Percentiles rank a stretch among this genome's conserved stretches.
phyloP scores from a whole-genome alignment of 495 filamentous ascomycete genomes.

The Penicillium robsamsonii region DNA sequence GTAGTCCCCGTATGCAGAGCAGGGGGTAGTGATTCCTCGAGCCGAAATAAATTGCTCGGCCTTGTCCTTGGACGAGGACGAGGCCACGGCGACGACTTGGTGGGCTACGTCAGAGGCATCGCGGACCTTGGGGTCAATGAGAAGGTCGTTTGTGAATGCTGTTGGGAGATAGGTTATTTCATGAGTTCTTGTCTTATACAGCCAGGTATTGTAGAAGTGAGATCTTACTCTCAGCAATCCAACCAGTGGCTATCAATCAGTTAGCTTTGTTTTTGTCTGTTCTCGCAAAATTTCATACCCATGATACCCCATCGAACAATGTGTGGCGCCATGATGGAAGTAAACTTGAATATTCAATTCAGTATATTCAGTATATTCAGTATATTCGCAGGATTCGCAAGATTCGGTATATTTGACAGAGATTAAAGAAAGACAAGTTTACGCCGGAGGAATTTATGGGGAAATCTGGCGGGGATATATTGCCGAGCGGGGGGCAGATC shows the following conservation, averaged over 20 bases:
- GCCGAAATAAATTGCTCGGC: constrained; percentile 71
- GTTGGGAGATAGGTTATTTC: constrained; percentile 7
- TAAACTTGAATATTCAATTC: background rate
- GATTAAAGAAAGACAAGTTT: background rate
- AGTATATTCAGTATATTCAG: no score
- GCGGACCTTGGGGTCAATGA: constrained; percentile 70
- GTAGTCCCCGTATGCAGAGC: constrained; percentile 80
- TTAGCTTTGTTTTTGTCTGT: constrained; percentile 15
- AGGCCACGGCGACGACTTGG: constrained; percentile 76
- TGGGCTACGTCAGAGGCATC: constrained; percentile 73
- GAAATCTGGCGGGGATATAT: constrained; percentile 23
- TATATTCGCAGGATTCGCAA: no score
- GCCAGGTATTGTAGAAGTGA: background rate
- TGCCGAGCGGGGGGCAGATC: constrained; percentile 28
- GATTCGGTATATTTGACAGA: no score
- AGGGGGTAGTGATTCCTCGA: constrained; percentile 58
- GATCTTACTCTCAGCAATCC: constrained; percentile 68
- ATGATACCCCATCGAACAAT: constrained; percentile 78
- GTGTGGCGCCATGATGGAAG: constrained; percentile 41
- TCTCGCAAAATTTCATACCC: constrained; percentile 37
- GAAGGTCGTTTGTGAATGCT: constrained; percentile 83
- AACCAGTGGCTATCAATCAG: constrained; percentile 60
- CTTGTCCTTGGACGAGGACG: constrained; percentile 65
- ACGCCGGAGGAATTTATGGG: constrained; percentile 6
- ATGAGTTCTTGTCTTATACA: background rate